Percentiles rank a stretch among this genome's conserved stretches.
These are phyloP conservation scores for Penicillium salamii DNA, from an alignment of 495 filamentous ascomycete genomes.

Conservation along the genomic window DNA sequence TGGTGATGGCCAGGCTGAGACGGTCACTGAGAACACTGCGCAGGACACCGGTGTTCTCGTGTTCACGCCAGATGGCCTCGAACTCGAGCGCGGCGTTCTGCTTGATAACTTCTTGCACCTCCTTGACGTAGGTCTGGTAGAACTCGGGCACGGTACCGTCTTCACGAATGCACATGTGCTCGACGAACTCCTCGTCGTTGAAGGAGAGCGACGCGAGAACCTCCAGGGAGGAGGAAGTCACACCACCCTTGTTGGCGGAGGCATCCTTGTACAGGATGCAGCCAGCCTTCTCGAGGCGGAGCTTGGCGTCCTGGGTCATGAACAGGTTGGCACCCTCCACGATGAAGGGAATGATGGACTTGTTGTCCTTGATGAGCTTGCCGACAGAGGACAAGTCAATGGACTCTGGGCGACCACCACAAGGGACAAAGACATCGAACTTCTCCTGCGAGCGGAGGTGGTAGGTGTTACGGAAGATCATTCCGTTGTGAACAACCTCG, in stretches of 20 bases:
- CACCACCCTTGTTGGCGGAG: conserved; percentile 97
- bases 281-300: conserved; percentile 89
- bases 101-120: conserved; percentile 85
- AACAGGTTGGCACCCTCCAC: conserved; percentile 98
- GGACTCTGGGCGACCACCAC: conserved; percentile 93
- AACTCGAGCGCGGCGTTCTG: conserved; percentile 91
- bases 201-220: conserved; percentile 93
- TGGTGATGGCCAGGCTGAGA: conserved; percentile 86
- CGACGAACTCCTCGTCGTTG: conserved; percentile 79
- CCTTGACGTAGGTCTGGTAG: conserved; percentile 88
- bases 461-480: conserved; percentile 93
- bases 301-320: conserved; percentile 97
- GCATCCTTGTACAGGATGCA: conserved; percentile 97
- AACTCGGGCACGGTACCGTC: conserved; percentile 81
- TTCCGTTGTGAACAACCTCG: conserved; percentile 86
- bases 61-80: conserved; percentile 95
- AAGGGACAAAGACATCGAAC: conserved; percentile 92
- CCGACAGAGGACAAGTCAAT: conserved; percentile 85
- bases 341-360: conserved; percentile 83
- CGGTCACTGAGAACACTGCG: conserved; percentile 85
- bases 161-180: conserved; percentile 86
- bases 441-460: conserved; percentile 74
- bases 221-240: conserved; percentile 96
- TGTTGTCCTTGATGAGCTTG: conserved; percentile 81
- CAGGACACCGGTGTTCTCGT: conserved; percentile 73